Evolutionary conservation across 345 rosid genomes (phyloP), one percentile per base, ranked within the genome.

Genomic region (Draba incana): DNA sequence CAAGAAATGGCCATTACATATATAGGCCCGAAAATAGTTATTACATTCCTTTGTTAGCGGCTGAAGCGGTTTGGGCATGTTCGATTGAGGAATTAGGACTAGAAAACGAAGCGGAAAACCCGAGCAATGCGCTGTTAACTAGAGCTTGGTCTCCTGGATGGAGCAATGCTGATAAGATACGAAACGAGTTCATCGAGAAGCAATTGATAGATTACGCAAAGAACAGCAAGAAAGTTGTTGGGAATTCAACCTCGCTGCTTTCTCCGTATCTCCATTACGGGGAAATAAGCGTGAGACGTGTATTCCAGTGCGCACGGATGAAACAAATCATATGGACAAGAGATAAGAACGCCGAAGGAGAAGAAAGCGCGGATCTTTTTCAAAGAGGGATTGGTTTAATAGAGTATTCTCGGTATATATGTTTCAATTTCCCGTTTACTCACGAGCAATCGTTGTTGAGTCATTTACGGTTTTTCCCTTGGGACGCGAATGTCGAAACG

Each of bases 91-190:
- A 82, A 54, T 76, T 93, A 50, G 94, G 85, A 30, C 87, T 93
- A 9, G 98, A 93, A 80, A 62, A 90, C 45, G 96, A 90, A 66
- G 75, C 89, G 1, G 98, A 90, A 38, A 93, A 87, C 60, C 73
- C 96, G 15, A 90, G 96, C 79, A 93, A 90, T 56, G 94, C 90
- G 8, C 79, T 93, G 71, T 63, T 93, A 72, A 89, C 94, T 57
- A 85, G 94, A 78, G 96, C 80, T 42, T 93, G 98, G 98, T 84
- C 90, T 8, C 97, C 98, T 1, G 98, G 97, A 14, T 90, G 98
- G 97, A 71, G 81, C 79, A 84, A 85, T 15, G 98, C 94, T 49
- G 87, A 87, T 56, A 87, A 85, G 81, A 71, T 74, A 63, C 76
- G 88, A 57, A 77, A 64, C 4, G 96, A 86, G 71, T 90, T 87